These are phyloP conservation scores for Otatea glauca DNA, from an alignment of 176 grass and related monocot species.

Conservation along the genomic window DNA sequence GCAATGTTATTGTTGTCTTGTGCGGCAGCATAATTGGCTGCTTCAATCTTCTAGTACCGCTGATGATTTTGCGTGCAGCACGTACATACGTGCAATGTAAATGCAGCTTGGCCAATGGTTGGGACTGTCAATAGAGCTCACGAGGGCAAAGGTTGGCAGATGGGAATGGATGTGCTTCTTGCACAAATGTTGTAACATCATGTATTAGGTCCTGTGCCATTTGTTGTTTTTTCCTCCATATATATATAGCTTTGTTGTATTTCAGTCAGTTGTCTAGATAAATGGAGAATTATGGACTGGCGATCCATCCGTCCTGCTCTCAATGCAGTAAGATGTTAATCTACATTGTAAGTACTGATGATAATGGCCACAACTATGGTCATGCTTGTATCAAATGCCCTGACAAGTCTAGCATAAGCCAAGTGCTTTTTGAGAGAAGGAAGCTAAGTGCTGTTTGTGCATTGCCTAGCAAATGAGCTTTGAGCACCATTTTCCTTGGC, in stretches of 20 bases:
- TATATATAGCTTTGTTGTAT: constrained; percentile 25
- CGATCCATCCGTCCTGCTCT: background rate
- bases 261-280: constrained; percentile 21
- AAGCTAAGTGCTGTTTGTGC: background rate
- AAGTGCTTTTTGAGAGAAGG: background rate
- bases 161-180: background rate
- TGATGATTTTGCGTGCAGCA: background rate
- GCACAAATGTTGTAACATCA: background rate
- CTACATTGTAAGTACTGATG: background rate
- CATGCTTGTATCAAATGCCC: background rate
- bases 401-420: background rate
- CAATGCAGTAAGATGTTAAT: constrained; percentile 3
- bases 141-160: background rate
- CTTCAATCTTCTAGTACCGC: background rate
- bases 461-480: background rate
- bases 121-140: background rate
- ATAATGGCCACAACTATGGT: constrained; percentile 5
- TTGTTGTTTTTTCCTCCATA: constrained; percentile 16
- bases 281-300: background rate
- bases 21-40: background rate
- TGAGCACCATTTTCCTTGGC: background rate
- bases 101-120: constrained; percentile 8
- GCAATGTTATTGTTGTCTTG: background rate
- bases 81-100: background rate
- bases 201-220: background rate